Evolutionary conservation across 345 rosid species (phyloP).

Genomic region (Linum tenue): DNA sequence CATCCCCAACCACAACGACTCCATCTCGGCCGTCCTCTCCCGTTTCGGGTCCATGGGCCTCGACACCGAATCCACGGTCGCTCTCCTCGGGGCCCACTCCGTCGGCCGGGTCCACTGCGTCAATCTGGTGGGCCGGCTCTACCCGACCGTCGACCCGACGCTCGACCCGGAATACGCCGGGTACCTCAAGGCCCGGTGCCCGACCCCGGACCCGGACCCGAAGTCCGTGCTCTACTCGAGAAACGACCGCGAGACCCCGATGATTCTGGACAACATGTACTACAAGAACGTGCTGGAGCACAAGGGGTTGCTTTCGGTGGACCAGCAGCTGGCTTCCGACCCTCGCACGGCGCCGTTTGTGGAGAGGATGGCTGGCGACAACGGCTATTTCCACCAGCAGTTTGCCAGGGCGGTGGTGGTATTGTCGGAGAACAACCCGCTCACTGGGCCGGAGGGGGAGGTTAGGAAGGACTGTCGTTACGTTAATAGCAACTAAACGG

Average conservation of each 20-base stretch:
- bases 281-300: constrained; percentile 48
- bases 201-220: constrained; percentile 47
- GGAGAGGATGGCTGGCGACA: constrained; percentile 61
- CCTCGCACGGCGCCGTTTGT: constrained; percentile 53
- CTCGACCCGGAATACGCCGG: constrained; percentile 48
- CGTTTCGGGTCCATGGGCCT: constrained; percentile 51
- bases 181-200: constrained; percentile 61
- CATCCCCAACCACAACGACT: constrained; percentile 68
- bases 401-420: constrained; percentile 46
- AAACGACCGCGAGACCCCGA: constrained; percentile 69
- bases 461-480: constrained; percentile 71
- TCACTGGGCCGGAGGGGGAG: constrained; percentile 61
- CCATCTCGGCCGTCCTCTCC: constrained; percentile 47
- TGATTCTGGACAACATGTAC: constrained; percentile 70
- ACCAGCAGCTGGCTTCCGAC: constrained; percentile 56
- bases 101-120: constrained; percentile 80
- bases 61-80: constrained; percentile 59
- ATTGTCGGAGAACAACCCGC: constrained; percentile 69
- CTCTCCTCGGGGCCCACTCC: constrained; percentile 74
- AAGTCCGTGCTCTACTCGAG: constrained; percentile 48
- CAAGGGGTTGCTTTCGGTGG: constrained; percentile 57
- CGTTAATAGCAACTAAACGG: constrained; percentile 23
- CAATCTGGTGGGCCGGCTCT: constrained; percentile 62
- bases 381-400: constrained; percentile 57
- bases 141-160: constrained; percentile 63